Conservation (phyloP, 2,329 filamentous ascomycete genomes). For the Aphanocladium album region DNA sequence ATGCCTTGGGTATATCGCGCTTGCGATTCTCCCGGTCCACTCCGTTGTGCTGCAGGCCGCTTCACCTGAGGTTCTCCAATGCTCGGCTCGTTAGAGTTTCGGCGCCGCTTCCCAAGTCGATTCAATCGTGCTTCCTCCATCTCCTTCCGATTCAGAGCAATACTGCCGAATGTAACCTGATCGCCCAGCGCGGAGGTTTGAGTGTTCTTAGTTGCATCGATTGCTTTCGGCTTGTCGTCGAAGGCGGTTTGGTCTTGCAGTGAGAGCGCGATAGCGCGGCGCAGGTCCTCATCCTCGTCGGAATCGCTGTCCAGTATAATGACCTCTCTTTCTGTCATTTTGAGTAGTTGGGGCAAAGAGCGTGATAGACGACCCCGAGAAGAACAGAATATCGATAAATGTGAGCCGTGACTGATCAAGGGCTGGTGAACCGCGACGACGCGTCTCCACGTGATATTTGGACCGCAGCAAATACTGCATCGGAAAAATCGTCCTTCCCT, state of each 20-base stretch:
- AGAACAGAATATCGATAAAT: not conserved
- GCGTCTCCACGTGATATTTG: conserved; percentile 4
- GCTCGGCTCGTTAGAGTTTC: conserved; percentile 15
- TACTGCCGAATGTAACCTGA: conserved; percentile 29
- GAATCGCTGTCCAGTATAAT: conserved; percentile 27
- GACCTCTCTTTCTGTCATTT: conserved; percentile 22
- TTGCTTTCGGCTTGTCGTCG: conserved; percentile 8
- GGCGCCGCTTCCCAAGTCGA: conserved; percentile 54
- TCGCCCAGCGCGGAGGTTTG: not conserved
- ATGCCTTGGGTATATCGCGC: conserved; percentile 51
- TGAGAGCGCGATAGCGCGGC: conserved; percentile 56
- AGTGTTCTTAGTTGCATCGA: not conserved
- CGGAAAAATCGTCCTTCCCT: not conserved
- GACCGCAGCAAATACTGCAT: not conserved
- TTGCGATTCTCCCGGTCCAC: not conserved
- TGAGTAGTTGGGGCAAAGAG: not conserved
- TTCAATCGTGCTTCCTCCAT: conserved; percentile 84
- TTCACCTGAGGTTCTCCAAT: not conserved
- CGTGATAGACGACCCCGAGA: too few species aligned
- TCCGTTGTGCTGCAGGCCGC: not conserved
- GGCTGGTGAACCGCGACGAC: not conserved
- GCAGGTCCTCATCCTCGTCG: conserved; percentile 56
- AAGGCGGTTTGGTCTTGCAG: conserved; percentile 30
- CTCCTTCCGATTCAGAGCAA: conserved; percentile 65
- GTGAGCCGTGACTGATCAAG: not conserved